Conservation (phyloP, 345 rosid genomes). For the Hevea brasiliensis region DNA sequence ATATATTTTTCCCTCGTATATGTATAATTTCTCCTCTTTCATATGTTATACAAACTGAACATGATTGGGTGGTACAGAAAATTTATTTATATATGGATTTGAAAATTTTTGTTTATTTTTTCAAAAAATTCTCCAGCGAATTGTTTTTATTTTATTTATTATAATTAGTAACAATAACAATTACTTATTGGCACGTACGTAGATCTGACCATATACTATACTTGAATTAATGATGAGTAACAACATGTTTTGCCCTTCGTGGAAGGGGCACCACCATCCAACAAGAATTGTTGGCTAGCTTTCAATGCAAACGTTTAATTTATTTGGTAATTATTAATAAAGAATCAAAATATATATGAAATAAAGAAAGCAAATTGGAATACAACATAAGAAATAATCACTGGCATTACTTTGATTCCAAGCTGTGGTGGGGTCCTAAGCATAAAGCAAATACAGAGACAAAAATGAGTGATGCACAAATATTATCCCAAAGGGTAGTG, state of each 20-base stretch:
- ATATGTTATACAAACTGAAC: slow-evolving; percentile 1
- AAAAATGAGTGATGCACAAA: neutral
- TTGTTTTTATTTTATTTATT: too few species aligned
- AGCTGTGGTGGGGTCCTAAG: slow-evolving; percentile 8
- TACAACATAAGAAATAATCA: neutral
- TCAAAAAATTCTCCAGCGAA: too few species aligned
- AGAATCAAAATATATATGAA: too few species aligned
- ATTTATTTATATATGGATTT: neutral
- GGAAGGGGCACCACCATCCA: neutral
- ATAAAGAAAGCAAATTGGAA: neutral
- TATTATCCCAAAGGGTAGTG: neutral
- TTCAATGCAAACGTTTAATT: too few species aligned
- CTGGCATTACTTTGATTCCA: slow-evolving; percentile 1
- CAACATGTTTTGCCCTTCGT: neutral
- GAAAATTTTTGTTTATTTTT: too few species aligned
- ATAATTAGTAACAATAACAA: too few species aligned
- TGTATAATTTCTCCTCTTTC: neutral
- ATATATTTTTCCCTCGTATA: neutral
- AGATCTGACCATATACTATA: too few species aligned
- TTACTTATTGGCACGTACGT: too few species aligned
- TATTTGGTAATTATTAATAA: too few species aligned
- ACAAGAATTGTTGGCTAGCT: too few species aligned
- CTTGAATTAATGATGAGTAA: neutral
- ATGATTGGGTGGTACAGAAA: neutral
- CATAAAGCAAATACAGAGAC: too few species aligned